A percentile compares a stretch with the other conserved stretches of the same genome.
These are phyloP conservation scores for Dipteronia sinensis DNA, from an alignment of 345 rosid species.

Conservation along the genomic window DNA sequence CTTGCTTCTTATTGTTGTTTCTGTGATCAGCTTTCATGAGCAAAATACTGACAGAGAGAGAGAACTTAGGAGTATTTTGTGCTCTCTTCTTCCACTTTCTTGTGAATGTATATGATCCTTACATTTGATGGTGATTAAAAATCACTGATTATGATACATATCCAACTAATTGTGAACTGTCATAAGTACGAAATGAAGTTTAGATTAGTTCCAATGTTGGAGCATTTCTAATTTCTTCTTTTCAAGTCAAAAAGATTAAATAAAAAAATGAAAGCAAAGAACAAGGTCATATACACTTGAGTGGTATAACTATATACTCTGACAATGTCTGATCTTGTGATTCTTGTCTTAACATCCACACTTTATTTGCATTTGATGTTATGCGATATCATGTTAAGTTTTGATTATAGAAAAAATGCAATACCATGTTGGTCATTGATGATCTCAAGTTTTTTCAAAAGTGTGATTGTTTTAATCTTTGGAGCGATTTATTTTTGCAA, in stretches of 20 bases:
- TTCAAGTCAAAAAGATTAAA: not conserved
- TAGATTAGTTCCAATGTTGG: not conserved
- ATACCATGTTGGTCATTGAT: not conserved
- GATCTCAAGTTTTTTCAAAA: not conserved
- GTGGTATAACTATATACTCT: not conserved
- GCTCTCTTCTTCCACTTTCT: no score
- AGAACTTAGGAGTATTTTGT: no score
- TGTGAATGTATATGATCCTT: no score
- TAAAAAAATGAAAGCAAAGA: not conserved
- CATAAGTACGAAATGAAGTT: not conserved
- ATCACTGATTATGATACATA: no score
- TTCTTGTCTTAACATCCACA: not conserved
- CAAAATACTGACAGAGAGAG: not conserved
- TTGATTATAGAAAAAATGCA: not conserved
- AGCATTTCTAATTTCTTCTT: not conserved
- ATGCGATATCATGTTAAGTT: not conserved
- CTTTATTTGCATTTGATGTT: not conserved
- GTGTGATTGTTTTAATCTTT: not conserved
- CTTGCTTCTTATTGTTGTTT: not conserved
- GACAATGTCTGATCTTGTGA: not conserved
- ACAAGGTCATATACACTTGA: not conserved
- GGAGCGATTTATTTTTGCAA: not conserved
- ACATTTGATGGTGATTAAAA: no score
- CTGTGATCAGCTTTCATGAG: not conserved
- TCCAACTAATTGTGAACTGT: not conserved